Conservation (phyloP, 2,329 filamentous ascomycete genomes). For the Fusarium solani-melongenae region DNA sequence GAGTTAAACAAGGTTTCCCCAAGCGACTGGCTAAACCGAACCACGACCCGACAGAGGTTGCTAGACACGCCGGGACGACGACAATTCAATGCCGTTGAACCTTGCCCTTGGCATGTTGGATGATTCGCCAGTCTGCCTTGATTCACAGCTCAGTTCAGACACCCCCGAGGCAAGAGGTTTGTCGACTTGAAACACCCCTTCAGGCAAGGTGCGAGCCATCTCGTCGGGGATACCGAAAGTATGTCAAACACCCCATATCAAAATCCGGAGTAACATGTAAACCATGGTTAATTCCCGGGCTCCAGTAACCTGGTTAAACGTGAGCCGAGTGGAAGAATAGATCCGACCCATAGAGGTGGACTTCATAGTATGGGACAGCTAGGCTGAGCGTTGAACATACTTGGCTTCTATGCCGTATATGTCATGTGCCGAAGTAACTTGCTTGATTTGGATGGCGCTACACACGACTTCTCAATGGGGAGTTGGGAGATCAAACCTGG, state of each 20-base stretch:
- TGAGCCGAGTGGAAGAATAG: background rate
- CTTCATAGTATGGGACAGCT: background rate
- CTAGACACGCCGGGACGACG: background rate
- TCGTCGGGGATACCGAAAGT: background rate
- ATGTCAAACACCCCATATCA: background rate
- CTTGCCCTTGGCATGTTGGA: background rate
- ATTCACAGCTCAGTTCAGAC: background rate
- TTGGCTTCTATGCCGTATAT: background rate
- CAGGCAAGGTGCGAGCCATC: background rate
- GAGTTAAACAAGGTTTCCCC: background rate
- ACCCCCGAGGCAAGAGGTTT: background rate
- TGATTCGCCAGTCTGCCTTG: background rate
- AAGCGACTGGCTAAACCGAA: background rate
- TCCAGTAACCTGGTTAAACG: background rate
- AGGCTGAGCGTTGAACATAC: background rate
- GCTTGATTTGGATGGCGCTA: background rate
- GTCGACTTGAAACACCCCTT: background rate
- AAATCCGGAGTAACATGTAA: background rate
- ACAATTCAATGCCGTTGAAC: conserved; percentile 1
- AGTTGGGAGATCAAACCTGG: background rate
- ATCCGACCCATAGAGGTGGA: background rate
- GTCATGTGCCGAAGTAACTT: background rate
- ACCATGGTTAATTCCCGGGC: background rate
- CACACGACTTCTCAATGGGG: background rate
- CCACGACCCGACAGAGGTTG: background rate